Conservation (phyloP, 805 yeast genomes). For the Candida insectorum region DNA sequence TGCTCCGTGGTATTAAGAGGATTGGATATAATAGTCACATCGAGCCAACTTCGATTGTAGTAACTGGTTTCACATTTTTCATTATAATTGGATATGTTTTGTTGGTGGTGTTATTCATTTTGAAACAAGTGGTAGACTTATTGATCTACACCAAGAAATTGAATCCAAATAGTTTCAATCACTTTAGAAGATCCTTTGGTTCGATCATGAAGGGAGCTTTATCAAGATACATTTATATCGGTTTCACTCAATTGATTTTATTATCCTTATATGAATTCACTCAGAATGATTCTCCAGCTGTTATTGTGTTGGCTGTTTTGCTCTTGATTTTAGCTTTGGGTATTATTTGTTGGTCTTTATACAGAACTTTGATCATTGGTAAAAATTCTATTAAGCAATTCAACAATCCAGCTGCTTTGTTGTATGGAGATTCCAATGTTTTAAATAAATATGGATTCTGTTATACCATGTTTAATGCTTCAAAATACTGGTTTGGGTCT, state of each 20-base stretch:
- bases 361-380: constrained; percentile 63
- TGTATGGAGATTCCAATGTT: constrained; percentile 73
- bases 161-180: constrained; percentile 43
- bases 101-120: constrained; percentile 53
- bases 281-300: constrained; percentile 80
- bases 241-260: constrained; percentile 76
- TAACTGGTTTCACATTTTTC: constrained; percentile 86
- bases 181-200: constrained; percentile 55
- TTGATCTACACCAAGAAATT: constrained; percentile 48
- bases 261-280: constrained; percentile 88
- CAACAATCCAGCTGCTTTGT: constrained; percentile 81
- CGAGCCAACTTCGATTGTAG: constrained; percentile 79
- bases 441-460: constrained; percentile 82
- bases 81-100: constrained; percentile 72
- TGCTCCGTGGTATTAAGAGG: constrained; percentile 84
- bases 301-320: constrained; percentile 74
- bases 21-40: constrained; percentile 73
- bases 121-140: constrained; percentile 51
- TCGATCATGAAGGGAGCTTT: constrained; percentile 72
- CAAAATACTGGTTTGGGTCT: constrained; percentile 78
- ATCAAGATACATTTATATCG: constrained; percentile 76
- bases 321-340: constrained; percentile 61
- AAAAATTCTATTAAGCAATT: constrained; percentile 52
- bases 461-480: constrained; percentile 84
- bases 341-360: constrained; percentile 62